Conservation (phyloP, 2,329 filamentous ascomycete species). For the Teratosphaeria zuluensis region DNA sequence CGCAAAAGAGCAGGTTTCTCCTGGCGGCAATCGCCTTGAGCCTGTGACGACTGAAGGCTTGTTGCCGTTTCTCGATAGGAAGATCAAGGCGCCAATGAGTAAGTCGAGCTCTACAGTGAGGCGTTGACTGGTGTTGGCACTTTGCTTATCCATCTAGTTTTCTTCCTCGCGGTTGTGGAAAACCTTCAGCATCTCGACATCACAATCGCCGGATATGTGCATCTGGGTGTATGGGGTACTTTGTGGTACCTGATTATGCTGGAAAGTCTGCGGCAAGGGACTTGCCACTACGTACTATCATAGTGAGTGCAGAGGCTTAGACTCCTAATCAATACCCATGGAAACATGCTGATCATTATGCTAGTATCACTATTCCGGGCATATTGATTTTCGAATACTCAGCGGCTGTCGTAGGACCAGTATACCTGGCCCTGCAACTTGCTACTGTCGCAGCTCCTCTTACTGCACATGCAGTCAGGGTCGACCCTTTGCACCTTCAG, state of each 20-base stretch:
- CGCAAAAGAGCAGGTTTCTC: background rate
- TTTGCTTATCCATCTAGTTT: background rate
- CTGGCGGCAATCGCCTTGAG: background rate
- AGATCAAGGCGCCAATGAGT: background rate
- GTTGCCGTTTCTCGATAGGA: background rate
- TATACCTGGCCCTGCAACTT: background rate
- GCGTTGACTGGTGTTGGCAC: background rate
- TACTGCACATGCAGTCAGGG: background rate
- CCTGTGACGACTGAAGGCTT: background rate
- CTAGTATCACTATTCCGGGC: background rate
- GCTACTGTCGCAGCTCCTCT: background rate
- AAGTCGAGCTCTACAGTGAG: background rate
- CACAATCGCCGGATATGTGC: background rate
- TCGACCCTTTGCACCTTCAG: background rate
- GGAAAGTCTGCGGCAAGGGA: background rate
- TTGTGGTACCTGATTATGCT: conserved; percentile 1
- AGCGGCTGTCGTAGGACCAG: background rate
- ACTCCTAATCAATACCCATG: background rate
- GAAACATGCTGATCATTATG: background rate
- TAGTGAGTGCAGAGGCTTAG: background rate
- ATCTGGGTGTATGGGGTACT: background rate
- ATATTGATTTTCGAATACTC: conserved; percentile 1
- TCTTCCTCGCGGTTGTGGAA: background rate
- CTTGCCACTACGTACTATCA: background rate
- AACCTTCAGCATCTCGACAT: background rate